Percentiles rank a stretch among this genome's conserved stretches.
phyloP scores from a whole-genome alignment of 495 filamentous ascomycete species.

The Chaetomium cochliodes region DNA sequence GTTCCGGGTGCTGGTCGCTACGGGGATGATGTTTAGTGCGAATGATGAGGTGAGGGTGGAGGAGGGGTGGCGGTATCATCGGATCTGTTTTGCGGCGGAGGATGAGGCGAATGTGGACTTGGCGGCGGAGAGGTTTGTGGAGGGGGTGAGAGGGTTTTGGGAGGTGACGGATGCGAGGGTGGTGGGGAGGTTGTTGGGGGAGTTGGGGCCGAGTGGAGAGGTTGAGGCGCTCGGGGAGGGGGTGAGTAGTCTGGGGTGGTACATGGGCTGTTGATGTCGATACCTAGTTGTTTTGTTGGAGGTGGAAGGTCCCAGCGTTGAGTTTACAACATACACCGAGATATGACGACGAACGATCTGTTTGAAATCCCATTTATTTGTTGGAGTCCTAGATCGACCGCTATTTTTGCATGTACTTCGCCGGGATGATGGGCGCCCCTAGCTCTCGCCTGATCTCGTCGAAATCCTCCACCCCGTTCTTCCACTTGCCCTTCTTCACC shows the following conservation, averaged over 20 bases:
- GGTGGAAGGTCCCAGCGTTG: not conserved
- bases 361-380: not conserved
- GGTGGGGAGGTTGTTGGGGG: slow-evolving; percentile 53
- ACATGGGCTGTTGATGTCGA: slow-evolving; percentile 23
- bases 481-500: slow-evolving; percentile 78
- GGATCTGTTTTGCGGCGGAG: slow-evolving; percentile 87
- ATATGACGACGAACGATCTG: not conserved
- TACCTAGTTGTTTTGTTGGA: not conserved
- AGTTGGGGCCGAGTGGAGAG: slow-evolving; percentile 12
- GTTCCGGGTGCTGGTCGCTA: slow-evolving; percentile 61
- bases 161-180: slow-evolving; percentile 62
- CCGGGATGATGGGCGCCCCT: slow-evolving; percentile 61
- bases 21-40: slow-evolving; percentile 70
- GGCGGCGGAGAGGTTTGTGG: slow-evolving; percentile 60
- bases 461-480: slow-evolving; percentile 79
- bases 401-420: slow-evolving; percentile 21
- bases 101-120: slow-evolving; percentile 61
- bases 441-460: slow-evolving; percentile 84
- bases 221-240: not conserved
- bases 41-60: slow-evolving; percentile 53
- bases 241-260: slow-evolving; percentile 17
- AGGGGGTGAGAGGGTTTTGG: slow-evolving; percentile 74
- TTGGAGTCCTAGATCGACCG: not conserved
- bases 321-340: not conserved
- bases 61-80: slow-evolving; percentile 62